phyloP scores from a whole-genome alignment of 2,329 filamentous ascomycete genomes.

The Kalmusia sp. region DNA sequence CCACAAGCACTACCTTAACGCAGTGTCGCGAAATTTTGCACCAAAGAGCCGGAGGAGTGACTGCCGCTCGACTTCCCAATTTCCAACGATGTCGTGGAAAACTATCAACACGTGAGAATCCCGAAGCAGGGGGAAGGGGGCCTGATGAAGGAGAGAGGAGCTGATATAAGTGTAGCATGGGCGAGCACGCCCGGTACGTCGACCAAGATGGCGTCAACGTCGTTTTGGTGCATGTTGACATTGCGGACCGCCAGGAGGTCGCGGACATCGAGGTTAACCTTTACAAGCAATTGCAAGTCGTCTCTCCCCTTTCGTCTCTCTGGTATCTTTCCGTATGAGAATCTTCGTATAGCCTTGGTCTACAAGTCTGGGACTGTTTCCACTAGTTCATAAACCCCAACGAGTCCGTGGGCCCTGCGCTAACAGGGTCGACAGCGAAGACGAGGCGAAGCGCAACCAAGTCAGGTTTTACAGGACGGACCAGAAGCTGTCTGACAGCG shows the following conservation, averaged over 20 bases:
- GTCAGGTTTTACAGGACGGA: slow-evolving; percentile 8
- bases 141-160: too few species aligned
- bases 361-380: too few species aligned
- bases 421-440: background rate
- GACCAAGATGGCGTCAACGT: slow-evolving; percentile 15
- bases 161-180: too few species aligned
- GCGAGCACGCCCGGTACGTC: slow-evolving; percentile 8
- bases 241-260: slow-evolving; percentile 6
- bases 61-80: too few species aligned
- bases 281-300: slow-evolving; percentile 5
- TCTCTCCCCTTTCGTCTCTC: background rate
- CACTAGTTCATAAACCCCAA: background rate
- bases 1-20: too few species aligned
- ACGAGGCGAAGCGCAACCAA: slow-evolving; percentile 7
- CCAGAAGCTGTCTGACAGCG: slow-evolving; percentile 9
- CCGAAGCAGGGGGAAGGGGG: too few species aligned
- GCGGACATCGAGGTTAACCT: slow-evolving; percentile 8
- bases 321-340: background rate
- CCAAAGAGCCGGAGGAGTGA: too few species aligned
- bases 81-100: too few species aligned
- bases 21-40: too few species aligned
- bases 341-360: background rate
- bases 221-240: slow-evolving; percentile 4
- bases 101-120: too few species aligned
- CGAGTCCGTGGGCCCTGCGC: background rate